Percentiles rank a stretch among this genome's conserved stretches.
Evolutionary conservation across 495 filamentous ascomycete species (phyloP).

Genomic region (Pyrenula massariospora): DNA sequence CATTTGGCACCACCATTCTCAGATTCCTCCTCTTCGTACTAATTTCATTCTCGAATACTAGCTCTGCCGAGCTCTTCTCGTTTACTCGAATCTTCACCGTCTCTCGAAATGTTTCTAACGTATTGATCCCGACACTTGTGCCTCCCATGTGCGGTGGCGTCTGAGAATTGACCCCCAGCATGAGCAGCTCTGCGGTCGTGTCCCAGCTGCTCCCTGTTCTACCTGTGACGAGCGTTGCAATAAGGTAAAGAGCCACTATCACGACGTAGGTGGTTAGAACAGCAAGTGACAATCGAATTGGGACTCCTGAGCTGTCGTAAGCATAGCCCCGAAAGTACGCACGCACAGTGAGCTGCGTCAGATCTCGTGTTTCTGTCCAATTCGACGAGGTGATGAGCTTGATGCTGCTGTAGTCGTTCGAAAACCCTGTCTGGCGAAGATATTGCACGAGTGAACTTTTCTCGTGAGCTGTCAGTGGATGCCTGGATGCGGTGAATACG

Average conservation of each 20-base stretch:
- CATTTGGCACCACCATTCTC: not conserved
- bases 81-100: not conserved
- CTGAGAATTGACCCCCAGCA: not conserved
- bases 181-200: not conserved
- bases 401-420: not conserved
- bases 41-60: not conserved
- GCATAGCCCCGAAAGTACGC: not conserved
- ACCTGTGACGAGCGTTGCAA: not conserved
- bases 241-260: not conserved
- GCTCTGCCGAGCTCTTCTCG: not conserved
- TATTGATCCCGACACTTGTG: not conserved
- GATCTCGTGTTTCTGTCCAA: not conserved
- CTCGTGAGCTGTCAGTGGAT: not conserved
- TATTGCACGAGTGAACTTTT: not conserved
- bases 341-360: not conserved
- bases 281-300: not conserved
- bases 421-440: not conserved
- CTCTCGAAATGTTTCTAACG: not conserved
- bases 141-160: not conserved
- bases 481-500: not conserved
- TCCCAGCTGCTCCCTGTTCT: not conserved
- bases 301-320: not conserved
- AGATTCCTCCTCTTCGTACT: not conserved
- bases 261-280: not conserved
- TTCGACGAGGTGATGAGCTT: not conserved